Evolutionary conservation across 305 asterid species (phyloP), one percentile per base, ranked within the genome.

Genomic region (Plantago coronopus): DNA sequence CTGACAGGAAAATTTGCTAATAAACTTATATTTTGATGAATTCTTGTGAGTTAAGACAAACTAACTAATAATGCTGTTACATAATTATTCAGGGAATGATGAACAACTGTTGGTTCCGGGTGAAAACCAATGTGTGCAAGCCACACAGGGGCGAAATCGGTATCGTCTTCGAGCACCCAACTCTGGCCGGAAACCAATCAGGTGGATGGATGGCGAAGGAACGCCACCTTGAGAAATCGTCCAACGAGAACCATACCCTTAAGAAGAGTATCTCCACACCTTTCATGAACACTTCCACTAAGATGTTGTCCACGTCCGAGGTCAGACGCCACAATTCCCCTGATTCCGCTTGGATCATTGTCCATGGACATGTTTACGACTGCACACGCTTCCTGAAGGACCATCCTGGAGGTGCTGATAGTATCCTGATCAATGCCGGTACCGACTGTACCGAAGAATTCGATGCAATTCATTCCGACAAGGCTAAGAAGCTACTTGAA

Each of bases 121-220:
- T 91, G 42, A 91, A 79, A 64, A 80, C 91, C 59, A 86, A 81
- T 19, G 75, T 88, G 19, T 91, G 95, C 87, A 86, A 84, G 55
- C 85, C 94, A 4, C 87, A 79, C 78, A 81, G 66, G 61, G 96
- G 95, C 15, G 96, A 91, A 57, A 81, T 88, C 9, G 98, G 96
- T 20, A 84, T 91, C 13, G 77, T 91, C 7, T 91, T 91, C 66
- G 95, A 88, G 87, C 96, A 91, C 59, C 98, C 98, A 45, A 91
- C 95, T 9, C 93, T 79, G 17, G 95, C 96, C 0, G 98, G 96
- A 1, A 84, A 80, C 74, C 84, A 77, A 34, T 68, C 98, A 0
- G 95, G 98, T 42, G 98, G 98, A 59, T 91, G 98, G 98, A 88
- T 91, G 98, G 95, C 91, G 0, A 88, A 84, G 79, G 91, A 86